Base-by-base conservation (phyloP, 148 eudicot species). In the Bassia scoparia region DNA sequence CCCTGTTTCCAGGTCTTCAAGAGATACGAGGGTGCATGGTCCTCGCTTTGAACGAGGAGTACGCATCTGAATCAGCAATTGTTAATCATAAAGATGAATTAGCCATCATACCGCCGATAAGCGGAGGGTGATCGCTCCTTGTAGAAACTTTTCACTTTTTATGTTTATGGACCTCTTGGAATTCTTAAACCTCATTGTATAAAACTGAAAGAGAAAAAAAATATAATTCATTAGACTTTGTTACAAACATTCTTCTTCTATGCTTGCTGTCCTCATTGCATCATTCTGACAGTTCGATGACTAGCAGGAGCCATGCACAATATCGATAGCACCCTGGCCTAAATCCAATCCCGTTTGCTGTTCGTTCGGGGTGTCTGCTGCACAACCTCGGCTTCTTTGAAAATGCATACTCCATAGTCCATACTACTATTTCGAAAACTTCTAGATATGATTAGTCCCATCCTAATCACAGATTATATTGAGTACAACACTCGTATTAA, bases 31-130 rank as follows among this genome's bases (percentile, higher is more conserved):
- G 81, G 23, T 95, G 98, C 68, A 81, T 88, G 90, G 93, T 95
- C 27, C 80, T 94, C 24, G 97, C 98, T 77, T 79, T 91, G 58
- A 91, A 91, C 23, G 97, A 95, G 83, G 98, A 95, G 79, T 95
- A 95, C 81, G 83, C 91, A 21, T 63, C 83, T 3, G 90, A 89
- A 44, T 75, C 89, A 16, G 58, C 86, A 16, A 35, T 83, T 64
- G 97, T 95, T 58, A 81, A 89, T 46, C 79, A 89, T 59, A 78
- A 77, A 66, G 98, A 91, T 83, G 98, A 91, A 76, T 75, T 95
- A 79, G 98, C 98, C 61, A 84, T 95, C 74, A 95, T 95, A 75
- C 98, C 98, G 24, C 98, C 97, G 1, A 95, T 95, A 60, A 91
- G 97, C 44, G 97, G 98, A 46, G 97, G 98, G 10, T 95, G 86